phyloP scores from a whole-genome alignment of 345 rosid species.

The Triadica sebifera region DNA sequence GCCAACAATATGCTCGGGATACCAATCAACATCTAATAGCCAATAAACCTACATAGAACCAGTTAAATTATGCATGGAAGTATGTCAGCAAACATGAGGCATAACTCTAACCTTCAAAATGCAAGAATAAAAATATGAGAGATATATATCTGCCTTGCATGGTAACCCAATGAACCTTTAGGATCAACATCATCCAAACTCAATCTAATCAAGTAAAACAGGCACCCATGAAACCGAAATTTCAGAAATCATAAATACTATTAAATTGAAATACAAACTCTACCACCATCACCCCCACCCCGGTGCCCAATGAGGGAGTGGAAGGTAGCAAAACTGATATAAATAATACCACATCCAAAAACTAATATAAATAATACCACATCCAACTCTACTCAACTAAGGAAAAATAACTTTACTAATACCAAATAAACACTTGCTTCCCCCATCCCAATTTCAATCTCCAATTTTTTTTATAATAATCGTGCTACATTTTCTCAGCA shows the following conservation, averaged over 20 bases:
- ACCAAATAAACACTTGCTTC: neutral
- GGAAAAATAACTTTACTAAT: neutral
- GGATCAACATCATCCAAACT: constrained; percentile 68
- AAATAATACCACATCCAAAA: no score
- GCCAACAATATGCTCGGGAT: constrained; percentile 56
- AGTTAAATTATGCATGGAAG: constrained; percentile 16
- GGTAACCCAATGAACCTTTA: constrained; percentile 57
- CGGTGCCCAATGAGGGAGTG: neutral
- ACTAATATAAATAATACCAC: no score
- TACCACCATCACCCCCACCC: neutral
- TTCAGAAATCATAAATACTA: neutral
- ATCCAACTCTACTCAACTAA: neutral
- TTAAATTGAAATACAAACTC: neutral
- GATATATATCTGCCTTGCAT: constrained; percentile 72
- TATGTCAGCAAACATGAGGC: neutral
- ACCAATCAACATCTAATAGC: constrained; percentile 96
- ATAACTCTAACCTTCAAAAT: constrained; percentile 2
- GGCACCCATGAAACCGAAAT: neutral
- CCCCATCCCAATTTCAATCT: neutral
- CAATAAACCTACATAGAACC: constrained; percentile 67
- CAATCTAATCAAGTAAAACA: constrained; percentile 54
- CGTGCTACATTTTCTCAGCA: constrained; percentile 4
- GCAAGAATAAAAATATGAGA: constrained; percentile 8
- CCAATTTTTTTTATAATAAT: neutral
- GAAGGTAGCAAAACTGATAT: neutral